Conservation (phyloP, 2,329 filamentous ascomycete species). For the Fusarium verrucosum region DNA sequence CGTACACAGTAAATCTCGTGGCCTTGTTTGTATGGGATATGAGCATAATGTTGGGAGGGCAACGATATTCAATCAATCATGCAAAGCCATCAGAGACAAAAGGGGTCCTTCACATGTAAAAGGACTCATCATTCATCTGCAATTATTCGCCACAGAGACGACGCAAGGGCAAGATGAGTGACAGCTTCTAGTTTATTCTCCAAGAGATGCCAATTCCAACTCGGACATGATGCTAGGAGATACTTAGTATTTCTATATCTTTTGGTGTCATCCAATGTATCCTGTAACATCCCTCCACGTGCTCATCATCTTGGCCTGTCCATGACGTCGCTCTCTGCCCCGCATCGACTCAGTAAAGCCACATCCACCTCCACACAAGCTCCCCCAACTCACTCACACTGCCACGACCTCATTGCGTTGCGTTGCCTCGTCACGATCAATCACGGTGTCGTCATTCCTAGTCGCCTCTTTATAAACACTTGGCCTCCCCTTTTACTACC, state of each 20-base stretch:
- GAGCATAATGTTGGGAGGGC: slow-evolving; percentile 4
- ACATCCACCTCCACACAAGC: slow-evolving; percentile 17
- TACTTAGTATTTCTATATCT: not conserved
- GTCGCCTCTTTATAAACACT: slow-evolving; percentile 26
- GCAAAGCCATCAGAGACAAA: slow-evolving; percentile 14
- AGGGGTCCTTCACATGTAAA: slow-evolving; percentile 34
- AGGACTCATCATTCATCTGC: slow-evolving; percentile 15
- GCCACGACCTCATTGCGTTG: slow-evolving; percentile 16
- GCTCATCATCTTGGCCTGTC: slow-evolving; percentile 31
- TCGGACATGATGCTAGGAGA: not conserved
- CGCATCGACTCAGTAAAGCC: slow-evolving; percentile 25
- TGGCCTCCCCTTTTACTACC: not conserved
- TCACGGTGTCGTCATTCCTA: slow-evolving; percentile 37
- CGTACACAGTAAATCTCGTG: slow-evolving; percentile 20
- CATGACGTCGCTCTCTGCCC: slow-evolving; percentile 47
- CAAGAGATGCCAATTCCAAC: slow-evolving; percentile 10
- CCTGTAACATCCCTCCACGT: slow-evolving; percentile 6
- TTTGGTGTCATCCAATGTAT: not conserved
- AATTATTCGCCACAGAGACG: slow-evolving; percentile 24
- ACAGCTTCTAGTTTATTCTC: slow-evolving; percentile 27
- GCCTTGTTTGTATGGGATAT: slow-evolving; percentile 5
- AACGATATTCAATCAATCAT: slow-evolving; percentile 9
- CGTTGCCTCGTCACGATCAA: slow-evolving; percentile 36
- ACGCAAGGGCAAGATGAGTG: slow-evolving; percentile 28
- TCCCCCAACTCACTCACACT: slow-evolving; percentile 13